Percentiles rank a stretch among this genome's conserved stretches.
Evolutionary conservation across 1,284 basidiomycete genomes (phyloP).

Genomic region (Takashimella koratensis): DNA sequence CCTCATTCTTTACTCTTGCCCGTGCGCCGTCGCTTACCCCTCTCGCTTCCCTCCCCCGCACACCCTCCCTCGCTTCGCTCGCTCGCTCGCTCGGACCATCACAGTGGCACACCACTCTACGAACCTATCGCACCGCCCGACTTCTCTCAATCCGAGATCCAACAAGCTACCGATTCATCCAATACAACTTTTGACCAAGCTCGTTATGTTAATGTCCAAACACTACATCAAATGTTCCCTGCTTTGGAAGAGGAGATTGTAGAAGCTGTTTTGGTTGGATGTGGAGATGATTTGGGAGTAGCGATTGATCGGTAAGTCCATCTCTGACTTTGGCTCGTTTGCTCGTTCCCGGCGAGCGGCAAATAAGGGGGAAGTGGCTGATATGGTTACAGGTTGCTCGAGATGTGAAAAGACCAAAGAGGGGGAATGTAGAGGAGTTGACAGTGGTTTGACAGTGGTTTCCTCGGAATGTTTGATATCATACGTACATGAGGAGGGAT

Average conservation of each 20-base stretch:
- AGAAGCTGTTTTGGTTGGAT: constrained; percentile 80
- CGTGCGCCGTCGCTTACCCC: too few relatives aligned
- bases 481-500: too few relatives aligned
- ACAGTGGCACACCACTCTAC: constrained; percentile 19
- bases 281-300: constrained; percentile 79
- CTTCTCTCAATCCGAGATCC: constrained; percentile 7
- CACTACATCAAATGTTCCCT: constrained; percentile 82
- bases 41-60: too few relatives aligned
- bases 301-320: constrained; percentile 66
- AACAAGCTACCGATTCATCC: background rate
- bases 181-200: constrained; percentile 16
- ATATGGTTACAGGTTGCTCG: too few relatives aligned
- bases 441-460: too few relatives aligned
- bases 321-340: too few relatives aligned
- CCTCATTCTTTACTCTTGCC: background rate
- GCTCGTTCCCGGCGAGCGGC: too few relatives aligned
- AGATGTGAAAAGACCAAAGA: too few relatives aligned
- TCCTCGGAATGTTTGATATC: too few relatives aligned
- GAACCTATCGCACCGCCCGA: constrained; percentile 19
- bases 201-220: constrained; percentile 53
- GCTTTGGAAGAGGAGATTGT: constrained; percentile 71
- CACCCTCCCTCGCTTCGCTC: background rate
- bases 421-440: too few relatives aligned
- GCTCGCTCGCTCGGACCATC: background rate
- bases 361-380: too few relatives aligned